Conservation (phyloP, 768 basidiomycete genomes). For the Leccinum sublutescens region DNA sequence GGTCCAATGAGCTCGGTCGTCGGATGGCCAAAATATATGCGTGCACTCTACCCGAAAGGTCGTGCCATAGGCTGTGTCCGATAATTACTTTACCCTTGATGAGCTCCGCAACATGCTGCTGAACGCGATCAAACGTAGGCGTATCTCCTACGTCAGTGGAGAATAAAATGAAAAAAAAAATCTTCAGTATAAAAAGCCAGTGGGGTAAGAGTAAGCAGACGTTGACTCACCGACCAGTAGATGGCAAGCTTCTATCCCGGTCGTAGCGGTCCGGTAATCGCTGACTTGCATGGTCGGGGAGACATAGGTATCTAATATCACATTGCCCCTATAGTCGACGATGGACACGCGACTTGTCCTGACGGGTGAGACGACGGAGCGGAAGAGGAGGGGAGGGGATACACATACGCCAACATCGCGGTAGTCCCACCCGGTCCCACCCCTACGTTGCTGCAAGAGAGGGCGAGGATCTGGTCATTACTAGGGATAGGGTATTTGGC, state of each 20-base stretch:
- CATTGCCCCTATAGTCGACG: constrained; percentile 56
- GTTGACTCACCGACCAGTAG: constrained; percentile 37
- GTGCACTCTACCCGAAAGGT: constrained; percentile 60
- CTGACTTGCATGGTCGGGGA: constrained; percentile 64
- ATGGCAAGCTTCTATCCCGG: constrained; percentile 48
- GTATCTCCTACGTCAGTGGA: constrained; percentile 27
- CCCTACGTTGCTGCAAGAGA: constrained; percentile 72
- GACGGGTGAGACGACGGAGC: constrained; percentile 8
- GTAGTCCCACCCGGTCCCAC: constrained; percentile 81
- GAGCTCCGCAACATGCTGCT: constrained; percentile 60
- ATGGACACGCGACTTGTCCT: constrained; percentile 48
- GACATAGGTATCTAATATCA: constrained; percentile 64
- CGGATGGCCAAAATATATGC: constrained; percentile 1
- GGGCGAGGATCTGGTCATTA: constrained; percentile 50
- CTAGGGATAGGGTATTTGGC: constrained; percentile 33
- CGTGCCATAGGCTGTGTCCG: constrained; percentile 79
- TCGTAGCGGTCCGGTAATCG: constrained; percentile 69
- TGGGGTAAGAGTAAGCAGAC: not conserved
- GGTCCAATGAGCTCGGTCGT: constrained; percentile 14
- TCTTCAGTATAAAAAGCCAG: not conserved
- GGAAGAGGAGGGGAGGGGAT: constrained; percentile 4
- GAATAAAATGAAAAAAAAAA: constrained; percentile 2
- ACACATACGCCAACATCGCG: constrained; percentile 74
- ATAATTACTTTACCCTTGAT: constrained; percentile 72
- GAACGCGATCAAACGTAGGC: constrained; percentile 61